Evolutionary conservation across 305 asterid genomes (phyloP).

Genomic region (Salvia sclarea): DNA sequence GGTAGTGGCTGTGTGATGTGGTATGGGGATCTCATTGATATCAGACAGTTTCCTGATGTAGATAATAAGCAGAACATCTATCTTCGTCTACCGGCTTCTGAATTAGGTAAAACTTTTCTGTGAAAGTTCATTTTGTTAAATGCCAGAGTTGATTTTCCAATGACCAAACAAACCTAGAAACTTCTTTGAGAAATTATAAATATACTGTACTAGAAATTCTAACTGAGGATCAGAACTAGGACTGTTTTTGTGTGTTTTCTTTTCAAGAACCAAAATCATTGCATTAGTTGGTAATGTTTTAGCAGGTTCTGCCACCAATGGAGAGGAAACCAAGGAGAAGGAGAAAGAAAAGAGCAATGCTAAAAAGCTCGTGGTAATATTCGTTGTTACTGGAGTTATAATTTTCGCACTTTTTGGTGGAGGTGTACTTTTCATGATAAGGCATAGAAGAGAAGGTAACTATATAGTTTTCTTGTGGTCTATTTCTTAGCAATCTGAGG

Average conservation of each 20-base stretch:
- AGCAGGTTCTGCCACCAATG: not conserved
- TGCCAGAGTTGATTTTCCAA: too few species aligned
- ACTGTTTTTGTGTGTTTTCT: too few species aligned
- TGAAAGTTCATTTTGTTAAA: too few species aligned
- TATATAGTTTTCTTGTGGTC: not conserved
- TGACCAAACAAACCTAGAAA: too few species aligned
- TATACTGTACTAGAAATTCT: too few species aligned
- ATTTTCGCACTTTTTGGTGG: not conserved
- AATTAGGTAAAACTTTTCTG: constrained; percentile 1
- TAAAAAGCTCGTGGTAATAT: not conserved
- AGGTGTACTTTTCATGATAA: not conserved
- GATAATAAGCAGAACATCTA: constrained; percentile 37
- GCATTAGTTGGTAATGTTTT: not conserved
- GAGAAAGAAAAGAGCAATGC: not conserved
- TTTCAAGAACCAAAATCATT: not conserved
- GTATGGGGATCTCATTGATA: constrained; percentile 48
- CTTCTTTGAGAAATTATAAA: too few species aligned
- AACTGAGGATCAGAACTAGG: too few species aligned
- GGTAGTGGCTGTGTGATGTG: constrained; percentile 47
- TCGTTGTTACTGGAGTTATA: not conserved
- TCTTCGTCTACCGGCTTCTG: constrained; percentile 39
- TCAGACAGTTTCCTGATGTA: constrained; percentile 23
- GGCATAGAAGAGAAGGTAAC: too few species aligned
- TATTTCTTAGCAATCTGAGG: not conserved
- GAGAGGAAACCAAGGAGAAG: not conserved